A percentile compares a stretch with the other conserved stretches of the same genome.
phyloP scores from a whole-genome alignment of 495 filamentous ascomycete species.

The Xylaria scruposa region DNA sequence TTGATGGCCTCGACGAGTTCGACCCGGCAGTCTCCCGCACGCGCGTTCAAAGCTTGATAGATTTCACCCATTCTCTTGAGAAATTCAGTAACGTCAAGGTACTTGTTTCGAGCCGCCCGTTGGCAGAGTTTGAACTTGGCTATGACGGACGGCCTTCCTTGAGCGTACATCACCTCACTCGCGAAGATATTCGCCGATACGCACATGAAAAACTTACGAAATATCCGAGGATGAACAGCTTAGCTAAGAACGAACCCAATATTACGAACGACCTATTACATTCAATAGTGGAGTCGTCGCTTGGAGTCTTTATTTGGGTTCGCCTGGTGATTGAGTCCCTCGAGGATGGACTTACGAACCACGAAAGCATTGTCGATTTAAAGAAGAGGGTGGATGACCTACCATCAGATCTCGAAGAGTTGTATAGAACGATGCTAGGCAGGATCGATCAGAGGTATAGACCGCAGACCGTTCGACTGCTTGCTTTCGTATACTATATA shows the following conservation, averaged over 20 bases:
- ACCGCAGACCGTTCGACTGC: background rate
- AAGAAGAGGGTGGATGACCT: background rate
- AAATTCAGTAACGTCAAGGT: background rate
- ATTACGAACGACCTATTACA: background rate
- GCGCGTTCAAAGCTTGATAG: background rate
- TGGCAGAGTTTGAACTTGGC: background rate
- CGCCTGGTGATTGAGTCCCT: background rate
- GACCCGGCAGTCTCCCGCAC: background rate
- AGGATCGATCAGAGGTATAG: background rate
- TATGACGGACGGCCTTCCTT: background rate
- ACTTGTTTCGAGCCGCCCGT: background rate
- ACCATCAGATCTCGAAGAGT: background rate
- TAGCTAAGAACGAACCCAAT: background rate
- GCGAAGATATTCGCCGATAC: background rate
- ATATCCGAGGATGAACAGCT: background rate
- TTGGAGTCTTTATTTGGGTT: conserved; percentile 6
- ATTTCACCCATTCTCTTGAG: background rate
- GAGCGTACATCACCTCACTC: background rate
- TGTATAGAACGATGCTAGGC: background rate
- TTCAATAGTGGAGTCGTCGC: background rate
- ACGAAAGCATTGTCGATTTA: background rate
- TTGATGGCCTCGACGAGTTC: background rate
- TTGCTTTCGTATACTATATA: background rate
- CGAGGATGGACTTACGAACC: background rate
- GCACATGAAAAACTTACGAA: background rate